Evolutionary conservation across 345 rosid genomes (phyloP).

Genomic region (Erodium maritimum): DNA sequence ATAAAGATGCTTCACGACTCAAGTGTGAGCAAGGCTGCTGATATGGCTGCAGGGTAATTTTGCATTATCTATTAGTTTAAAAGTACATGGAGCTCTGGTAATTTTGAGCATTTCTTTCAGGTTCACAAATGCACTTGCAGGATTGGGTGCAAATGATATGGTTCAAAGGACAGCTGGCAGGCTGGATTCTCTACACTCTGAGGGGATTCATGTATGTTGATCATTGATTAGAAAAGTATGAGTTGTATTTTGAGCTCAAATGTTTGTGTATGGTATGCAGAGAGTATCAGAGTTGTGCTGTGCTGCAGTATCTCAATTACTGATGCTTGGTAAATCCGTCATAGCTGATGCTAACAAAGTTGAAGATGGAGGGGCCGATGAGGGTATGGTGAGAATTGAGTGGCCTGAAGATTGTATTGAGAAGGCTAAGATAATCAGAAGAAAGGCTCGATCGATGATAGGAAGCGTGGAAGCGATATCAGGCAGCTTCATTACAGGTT

Average conservation of each 20-base stretch:
- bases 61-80: constrained; percentile 1
- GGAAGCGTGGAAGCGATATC: constrained; percentile 68
- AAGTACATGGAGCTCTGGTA: constrained; percentile 2
- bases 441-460: constrained; percentile 57
- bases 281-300: constrained; percentile 91
- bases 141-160: constrained; percentile 49
- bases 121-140: constrained; percentile 65
- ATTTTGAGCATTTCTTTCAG: constrained; percentile 37
- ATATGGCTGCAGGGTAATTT: constrained; percentile 91
- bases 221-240: constrained; percentile 3
- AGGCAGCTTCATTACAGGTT: constrained; percentile 82
- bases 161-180: constrained; percentile 77
- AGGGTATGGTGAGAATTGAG: constrained; percentile 32
- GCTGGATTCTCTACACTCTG: constrained; percentile 85
- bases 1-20: constrained; percentile 65
- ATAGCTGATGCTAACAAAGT: constrained; percentile 53
- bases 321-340: constrained; percentile 66
- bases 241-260: neutral
- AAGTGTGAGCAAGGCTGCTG: constrained; percentile 89
- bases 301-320: constrained; percentile 71
- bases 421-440: constrained; percentile 68
- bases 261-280: constrained; percentile 34
- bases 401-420: constrained; percentile 91
- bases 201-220: constrained; percentile 80
- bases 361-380: constrained; percentile 50